Conservation (phyloP, 1,284 basidiomycete species). For the Cutaneotrichosporon sp. region DNA sequence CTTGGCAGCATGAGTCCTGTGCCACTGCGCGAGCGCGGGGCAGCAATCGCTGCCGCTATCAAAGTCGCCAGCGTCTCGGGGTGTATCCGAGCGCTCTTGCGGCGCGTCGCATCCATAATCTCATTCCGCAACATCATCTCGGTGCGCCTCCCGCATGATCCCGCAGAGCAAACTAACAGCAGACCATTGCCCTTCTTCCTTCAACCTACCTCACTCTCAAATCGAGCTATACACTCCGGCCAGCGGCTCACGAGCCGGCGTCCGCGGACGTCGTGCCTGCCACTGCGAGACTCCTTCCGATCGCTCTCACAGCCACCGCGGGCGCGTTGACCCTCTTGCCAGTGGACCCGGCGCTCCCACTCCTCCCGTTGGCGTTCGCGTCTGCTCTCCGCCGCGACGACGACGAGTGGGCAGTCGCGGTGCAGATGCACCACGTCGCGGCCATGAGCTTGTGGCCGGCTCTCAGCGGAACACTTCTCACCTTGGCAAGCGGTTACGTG, state of each 20-base stretch:
- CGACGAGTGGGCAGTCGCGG: slow-evolving; percentile 29
- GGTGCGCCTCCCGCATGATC: neutral
- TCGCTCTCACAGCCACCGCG: slow-evolving; percentile 20
- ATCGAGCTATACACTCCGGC: slow-evolving; percentile 19
- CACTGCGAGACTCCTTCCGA: slow-evolving; percentile 21
- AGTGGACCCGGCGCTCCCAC: slow-evolving; percentile 19
- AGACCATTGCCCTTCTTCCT: slow-evolving; percentile 15
- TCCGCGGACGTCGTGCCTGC: slow-evolving; percentile 17
- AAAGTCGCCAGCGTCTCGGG: neutral
- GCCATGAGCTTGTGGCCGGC: slow-evolving; percentile 20
- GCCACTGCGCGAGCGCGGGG: slow-evolving; percentile 19
- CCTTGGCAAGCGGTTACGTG: slow-evolving; percentile 13
- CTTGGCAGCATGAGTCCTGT: slow-evolving; percentile 12
- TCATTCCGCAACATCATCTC: slow-evolving; percentile 7
- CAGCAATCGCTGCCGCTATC: neutral
- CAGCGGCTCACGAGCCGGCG: slow-evolving; percentile 7
- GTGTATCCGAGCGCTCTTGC: neutral
- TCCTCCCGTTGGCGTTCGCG: slow-evolving; percentile 22
- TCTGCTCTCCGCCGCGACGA: slow-evolving; percentile 25
- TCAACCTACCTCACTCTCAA: slow-evolving; percentile 22
- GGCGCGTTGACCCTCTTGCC: slow-evolving; percentile 13
- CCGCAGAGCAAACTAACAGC: neutral
- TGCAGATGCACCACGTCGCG: slow-evolving; percentile 24
- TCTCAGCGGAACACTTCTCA: slow-evolving; percentile 4
- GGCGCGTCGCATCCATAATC: neutral